Evolutionary conservation across 2,329 filamentous ascomycete genomes (phyloP).

Genomic region (Thelonectria discophora): DNA sequence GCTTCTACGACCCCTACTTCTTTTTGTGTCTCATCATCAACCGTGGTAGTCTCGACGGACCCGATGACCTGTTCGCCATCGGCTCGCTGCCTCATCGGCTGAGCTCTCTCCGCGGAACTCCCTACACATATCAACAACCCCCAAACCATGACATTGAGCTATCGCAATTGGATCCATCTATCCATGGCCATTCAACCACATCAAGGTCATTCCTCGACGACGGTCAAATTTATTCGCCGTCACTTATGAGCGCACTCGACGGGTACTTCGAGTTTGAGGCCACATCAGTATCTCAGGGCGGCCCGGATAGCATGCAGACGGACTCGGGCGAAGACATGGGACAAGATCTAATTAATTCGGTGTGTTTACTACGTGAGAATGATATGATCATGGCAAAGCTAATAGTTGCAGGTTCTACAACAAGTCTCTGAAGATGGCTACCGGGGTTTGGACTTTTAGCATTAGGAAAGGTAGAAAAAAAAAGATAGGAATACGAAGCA

Average conservation of each 20-base stretch:
- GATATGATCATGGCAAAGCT: too few relatives aligned
- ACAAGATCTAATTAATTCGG: slow-evolving; percentile 17
- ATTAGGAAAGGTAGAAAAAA: not conserved
- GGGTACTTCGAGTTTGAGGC: slow-evolving; percentile 24
- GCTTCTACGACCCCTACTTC: not conserved
- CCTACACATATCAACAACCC: slow-evolving; percentile 12
- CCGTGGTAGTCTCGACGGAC: slow-evolving; percentile 16
- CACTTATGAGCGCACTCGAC: slow-evolving; percentile 6
- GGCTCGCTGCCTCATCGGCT: slow-evolving; percentile 8
- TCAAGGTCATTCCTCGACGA: not conserved
- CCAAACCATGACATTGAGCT: not conserved
- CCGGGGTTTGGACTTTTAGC: slow-evolving; percentile 7
- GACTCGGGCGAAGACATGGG: not conserved
- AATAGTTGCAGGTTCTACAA: slow-evolving; percentile 4
- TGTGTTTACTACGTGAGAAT: not conserved
- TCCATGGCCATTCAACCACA: not conserved
- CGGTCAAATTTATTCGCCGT: not conserved
- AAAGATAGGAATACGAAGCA: not conserved
- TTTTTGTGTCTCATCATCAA: not conserved
- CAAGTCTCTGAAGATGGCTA: slow-evolving; percentile 12
- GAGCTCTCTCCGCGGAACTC: slow-evolving; percentile 9
- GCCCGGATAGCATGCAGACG: not conserved
- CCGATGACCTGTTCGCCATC: slow-evolving; percentile 22
- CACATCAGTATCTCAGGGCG: not conserved
- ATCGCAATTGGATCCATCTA: not conserved